Evolutionary conservation across 2,329 filamentous ascomycete genomes (phyloP).

Genomic region (Boeremia lycopersici): DNA sequence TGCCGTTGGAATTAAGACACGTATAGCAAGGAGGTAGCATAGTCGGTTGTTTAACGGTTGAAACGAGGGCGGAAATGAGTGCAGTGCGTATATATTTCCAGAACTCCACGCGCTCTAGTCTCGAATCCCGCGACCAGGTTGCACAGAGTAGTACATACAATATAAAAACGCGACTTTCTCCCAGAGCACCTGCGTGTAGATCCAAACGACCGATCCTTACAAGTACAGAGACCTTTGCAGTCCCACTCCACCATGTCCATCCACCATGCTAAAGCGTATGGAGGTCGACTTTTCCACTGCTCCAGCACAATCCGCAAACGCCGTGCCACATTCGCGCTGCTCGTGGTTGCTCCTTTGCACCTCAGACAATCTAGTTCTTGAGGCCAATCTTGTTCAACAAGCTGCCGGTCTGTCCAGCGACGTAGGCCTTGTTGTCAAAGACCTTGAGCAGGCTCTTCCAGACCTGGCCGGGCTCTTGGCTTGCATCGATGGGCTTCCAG

Average conservation of each 20-base stretch:
- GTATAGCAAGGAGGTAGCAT: too few relatives aligned
- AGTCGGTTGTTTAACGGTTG: neutral
- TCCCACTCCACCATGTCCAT: constrained; percentile 19
- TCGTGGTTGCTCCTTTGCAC: neutral
- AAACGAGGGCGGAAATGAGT: neutral
- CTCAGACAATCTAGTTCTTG: constrained; percentile 50
- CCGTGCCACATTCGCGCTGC: neutral
- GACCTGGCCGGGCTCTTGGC: constrained; percentile 92
- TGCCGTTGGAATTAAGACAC: neutral
- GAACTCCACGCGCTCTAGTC: constrained; percentile 11
- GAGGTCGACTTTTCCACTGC: constrained; percentile 20
- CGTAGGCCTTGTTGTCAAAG: constrained; percentile 66
- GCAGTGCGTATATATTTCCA: constrained; percentile 13
- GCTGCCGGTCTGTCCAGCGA: constrained; percentile 48
- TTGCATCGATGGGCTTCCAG: constrained; percentile 94
- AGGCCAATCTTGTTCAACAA: constrained; percentile 62
- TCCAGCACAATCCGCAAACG: neutral
- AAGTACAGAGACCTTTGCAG: constrained; percentile 32
- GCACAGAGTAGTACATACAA: constrained; percentile 19
- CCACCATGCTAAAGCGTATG: constrained; percentile 20
- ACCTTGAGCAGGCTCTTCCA: constrained; percentile 92
- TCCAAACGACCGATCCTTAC: constrained; percentile 28
- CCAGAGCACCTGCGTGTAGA: constrained; percentile 13
- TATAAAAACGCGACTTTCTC: constrained; percentile 16
- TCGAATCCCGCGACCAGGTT: constrained; percentile 4